phyloP scores from a whole-genome alignment of 2,329 filamentous ascomycete genomes.

The Furcasterigmium furcatum region DNA sequence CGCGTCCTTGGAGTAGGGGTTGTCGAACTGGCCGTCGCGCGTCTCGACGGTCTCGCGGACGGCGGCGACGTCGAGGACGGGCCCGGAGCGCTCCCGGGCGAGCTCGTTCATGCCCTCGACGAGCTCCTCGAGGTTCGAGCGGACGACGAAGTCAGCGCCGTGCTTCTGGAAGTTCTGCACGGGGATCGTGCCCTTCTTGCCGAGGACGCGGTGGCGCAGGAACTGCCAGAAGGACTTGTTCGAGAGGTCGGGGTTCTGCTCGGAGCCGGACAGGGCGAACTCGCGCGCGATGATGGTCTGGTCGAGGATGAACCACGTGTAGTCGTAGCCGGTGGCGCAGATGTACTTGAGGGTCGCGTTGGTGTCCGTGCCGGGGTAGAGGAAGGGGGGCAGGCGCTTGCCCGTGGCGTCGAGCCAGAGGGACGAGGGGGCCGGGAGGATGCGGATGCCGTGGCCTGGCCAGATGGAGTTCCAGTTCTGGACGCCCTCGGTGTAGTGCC shows the following conservation, averaged over 20 bases:
- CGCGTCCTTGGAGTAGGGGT: constrained; percentile 55
- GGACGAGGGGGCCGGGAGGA: constrained; percentile 57
- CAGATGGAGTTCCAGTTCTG: constrained; percentile 62
- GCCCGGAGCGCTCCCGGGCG: constrained; percentile 40
- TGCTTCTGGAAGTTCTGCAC: constrained; percentile 58
- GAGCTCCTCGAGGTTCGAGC: constrained; percentile 51
- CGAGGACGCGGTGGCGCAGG: constrained; percentile 45
- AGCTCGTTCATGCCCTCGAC: constrained; percentile 58
- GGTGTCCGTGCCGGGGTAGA: constrained; percentile 57
- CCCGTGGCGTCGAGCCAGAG: constrained; percentile 61
- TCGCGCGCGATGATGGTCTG: constrained; percentile 57
- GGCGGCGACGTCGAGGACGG: constrained; percentile 38
- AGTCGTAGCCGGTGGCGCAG: constrained; percentile 58
- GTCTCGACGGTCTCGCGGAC: constrained; percentile 45
- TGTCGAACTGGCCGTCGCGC: constrained; percentile 54
- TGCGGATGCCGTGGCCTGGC: constrained; percentile 57
- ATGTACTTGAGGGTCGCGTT: constrained; percentile 56
- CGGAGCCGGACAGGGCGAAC: constrained; percentile 59
- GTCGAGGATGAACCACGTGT: constrained; percentile 61
- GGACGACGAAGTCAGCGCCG: constrained; percentile 57
- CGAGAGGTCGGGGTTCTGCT: constrained; percentile 59
- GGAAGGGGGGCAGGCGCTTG: constrained; percentile 51
- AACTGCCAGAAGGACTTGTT: constrained; percentile 52
- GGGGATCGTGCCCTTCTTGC: constrained; percentile 46
- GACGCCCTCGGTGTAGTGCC: constrained; percentile 63